phyloP scores from a whole-genome alignment of 495 filamentous ascomycete genomes.

The Xylaria venustula region DNA sequence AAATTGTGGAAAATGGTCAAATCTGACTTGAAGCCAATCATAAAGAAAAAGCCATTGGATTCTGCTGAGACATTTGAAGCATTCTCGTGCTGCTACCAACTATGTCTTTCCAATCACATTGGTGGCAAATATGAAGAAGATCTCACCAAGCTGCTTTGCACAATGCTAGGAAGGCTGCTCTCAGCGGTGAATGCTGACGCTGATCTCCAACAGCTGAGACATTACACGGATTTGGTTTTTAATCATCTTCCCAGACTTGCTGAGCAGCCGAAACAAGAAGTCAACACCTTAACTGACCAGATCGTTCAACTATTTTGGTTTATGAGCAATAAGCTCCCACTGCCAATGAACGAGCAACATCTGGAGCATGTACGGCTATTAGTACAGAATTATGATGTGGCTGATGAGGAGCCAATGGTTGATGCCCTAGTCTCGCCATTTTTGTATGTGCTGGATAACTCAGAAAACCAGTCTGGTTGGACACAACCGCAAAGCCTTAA shows the following conservation, averaged over 20 bases:
- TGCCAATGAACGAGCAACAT: constrained; percentile 2
- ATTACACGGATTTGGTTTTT: constrained; percentile 26
- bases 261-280: constrained; percentile 21
- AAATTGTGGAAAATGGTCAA: constrained; percentile 37
- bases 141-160: constrained; percentile 27
- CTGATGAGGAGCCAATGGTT: constrained; percentile 28
- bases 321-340: constrained; percentile 8
- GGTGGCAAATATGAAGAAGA: constrained; percentile 33
- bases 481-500: constrained; percentile 21
- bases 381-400: constrained; percentile 23
- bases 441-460: constrained; percentile 20
- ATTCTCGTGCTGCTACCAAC: constrained; percentile 38
- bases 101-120: constrained; percentile 39
- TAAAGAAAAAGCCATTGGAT: constrained; percentile 29
- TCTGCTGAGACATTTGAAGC: constrained; percentile 37
- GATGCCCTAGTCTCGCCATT: constrained; percentile 25
- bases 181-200: constrained; percentile 10
- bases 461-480: constrained; percentile 21
- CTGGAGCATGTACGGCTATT: constrained; percentile 15
- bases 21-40: constrained; percentile 28
- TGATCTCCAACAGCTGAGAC: constrained; percentile 12
- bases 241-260: constrained; percentile 22
- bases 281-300: constrained; percentile 13
- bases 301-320: constrained; percentile 24
- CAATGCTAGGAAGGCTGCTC: constrained; percentile 34